Evolutionary conservation across 768 basidiomycete species (phyloP), one percentile per base, ranked within the genome.

Genomic region (Lactarius tabidus): DNA sequence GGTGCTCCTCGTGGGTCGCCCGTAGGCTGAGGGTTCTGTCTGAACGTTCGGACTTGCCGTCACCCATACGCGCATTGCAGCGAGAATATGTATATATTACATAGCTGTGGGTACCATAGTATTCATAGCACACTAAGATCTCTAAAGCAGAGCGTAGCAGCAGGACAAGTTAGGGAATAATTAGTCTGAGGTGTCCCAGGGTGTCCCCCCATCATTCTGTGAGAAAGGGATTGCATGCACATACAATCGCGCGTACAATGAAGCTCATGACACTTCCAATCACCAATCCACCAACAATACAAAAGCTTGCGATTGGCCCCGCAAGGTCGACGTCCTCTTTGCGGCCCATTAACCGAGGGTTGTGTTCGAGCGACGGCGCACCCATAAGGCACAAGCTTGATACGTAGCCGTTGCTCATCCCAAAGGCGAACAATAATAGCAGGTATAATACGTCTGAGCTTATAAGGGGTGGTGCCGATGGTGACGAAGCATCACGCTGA

Each of bases 251-350:
- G 69, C 86, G 80, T 12, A 95, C 91, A 2, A 80, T 90, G 74
- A 97, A 96, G 75, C 93, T 95, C 31, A 80, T 79, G 55, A 91
- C 72, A 72, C 93, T 93, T 2, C 95, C 95, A 1, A 84, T 57
- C 17, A 83, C 84, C 59, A 96, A 77, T 6, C 93, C 93, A 6
- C 84, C 87, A 1, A 91, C 87, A 4, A 93, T 73, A 67, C 84
- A 90, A 76, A 95, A 94, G 69, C 83, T 87, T 6, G 85, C 85
- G 15, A 96, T 80, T 0, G 90, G 91, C 6, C 93, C 93, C 5
- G 92, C 92, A 14, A 90, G 80, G 71, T 95, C 93, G 28, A 94
- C 89, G 71, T 95, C 90, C 65, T 91, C 88, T 57, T 80, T 79
- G 52, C 83, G 78, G 8, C 88, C 87, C 68, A 84, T 81, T 57